Conservation (phyloP, 306 rosid genomes). For the Erythrophleum fordii region DNA sequence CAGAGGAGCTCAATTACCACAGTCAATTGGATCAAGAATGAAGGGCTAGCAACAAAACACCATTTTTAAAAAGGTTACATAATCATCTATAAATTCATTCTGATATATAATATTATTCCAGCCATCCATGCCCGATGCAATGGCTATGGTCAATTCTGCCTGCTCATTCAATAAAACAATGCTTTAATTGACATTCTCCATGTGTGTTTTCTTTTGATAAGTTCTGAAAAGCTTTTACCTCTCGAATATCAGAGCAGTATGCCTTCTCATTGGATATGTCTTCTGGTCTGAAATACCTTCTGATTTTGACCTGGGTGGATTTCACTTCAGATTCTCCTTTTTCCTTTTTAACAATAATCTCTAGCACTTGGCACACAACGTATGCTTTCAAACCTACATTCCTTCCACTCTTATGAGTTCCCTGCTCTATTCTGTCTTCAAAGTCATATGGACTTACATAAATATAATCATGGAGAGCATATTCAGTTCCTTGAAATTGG, state of each 20-base stretch:
- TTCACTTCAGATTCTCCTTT: constrained; percentile 48
- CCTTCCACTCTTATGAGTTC: constrained; percentile 73
- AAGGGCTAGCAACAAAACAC: constrained; percentile 7
- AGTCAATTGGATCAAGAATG: constrained; percentile 1
- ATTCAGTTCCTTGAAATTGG: constrained; percentile 58
- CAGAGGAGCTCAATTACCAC: constrained; percentile 2
- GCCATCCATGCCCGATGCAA: background rate
- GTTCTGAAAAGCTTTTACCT: constrained; percentile 43
- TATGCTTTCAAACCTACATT: constrained; percentile 85
- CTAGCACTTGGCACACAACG: constrained; percentile 83
- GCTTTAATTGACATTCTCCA: background rate
- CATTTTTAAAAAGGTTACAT: background rate
- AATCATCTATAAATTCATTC: constrained; percentile 3
- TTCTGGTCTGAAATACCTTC: constrained; percentile 92
- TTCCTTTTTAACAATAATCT: constrained; percentile 58
- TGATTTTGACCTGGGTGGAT: constrained; percentile 71
- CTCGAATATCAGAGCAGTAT: constrained; percentile 57
- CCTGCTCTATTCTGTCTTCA: constrained; percentile 61
- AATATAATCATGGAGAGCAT: constrained; percentile 66
- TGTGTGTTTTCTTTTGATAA: background rate
- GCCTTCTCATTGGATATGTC: constrained; percentile 80
- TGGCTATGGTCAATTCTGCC: background rate
- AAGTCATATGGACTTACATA: constrained; percentile 70
- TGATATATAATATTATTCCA: background rate
- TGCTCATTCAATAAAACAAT: background rate